Percentiles rank a stretch among this genome's conserved stretches.
Evolutionary conservation across 2,329 filamentous ascomycete genomes (phyloP).

Genomic region (Fusarium fracticaudum): DNA sequence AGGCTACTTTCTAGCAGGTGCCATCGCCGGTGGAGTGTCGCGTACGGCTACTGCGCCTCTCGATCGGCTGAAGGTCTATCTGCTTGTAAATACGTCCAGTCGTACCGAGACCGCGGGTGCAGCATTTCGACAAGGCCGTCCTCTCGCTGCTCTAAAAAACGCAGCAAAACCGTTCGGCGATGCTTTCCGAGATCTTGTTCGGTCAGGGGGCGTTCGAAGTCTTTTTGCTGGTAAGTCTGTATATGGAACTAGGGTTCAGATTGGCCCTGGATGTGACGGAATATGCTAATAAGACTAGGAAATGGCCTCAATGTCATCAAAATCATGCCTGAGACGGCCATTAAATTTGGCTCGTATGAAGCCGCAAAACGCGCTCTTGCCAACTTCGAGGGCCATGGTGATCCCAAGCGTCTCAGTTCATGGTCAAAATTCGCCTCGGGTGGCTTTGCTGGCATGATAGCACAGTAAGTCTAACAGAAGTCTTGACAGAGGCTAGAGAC

Average conservation of each 20-base stretch:
- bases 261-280: background rate
- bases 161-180: constrained; percentile 75
- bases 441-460: constrained; percentile 91
- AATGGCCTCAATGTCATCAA: constrained; percentile 97
- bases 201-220: constrained; percentile 84
- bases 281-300: constrained; percentile 61
- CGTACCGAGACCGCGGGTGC: constrained; percentile 64
- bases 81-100: constrained; percentile 84
- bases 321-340: constrained; percentile 98
- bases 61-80: constrained; percentile 95
- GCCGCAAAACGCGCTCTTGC: constrained; percentile 89
- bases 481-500: background rate
- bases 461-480: constrained; percentile 71
- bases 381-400: constrained; percentile 85
- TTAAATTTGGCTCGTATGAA: constrained; percentile 98
- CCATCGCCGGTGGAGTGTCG: constrained; percentile 92
- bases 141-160: constrained; percentile 71
- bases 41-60: constrained; percentile 95
- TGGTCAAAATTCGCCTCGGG: constrained; percentile 92
- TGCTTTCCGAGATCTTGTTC: constrained; percentile 83
- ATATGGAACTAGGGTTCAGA: background rate
- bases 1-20: constrained; percentile 98
- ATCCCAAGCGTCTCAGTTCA: constrained; percentile 80
- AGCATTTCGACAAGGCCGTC: constrained; percentile 76
- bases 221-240: constrained; percentile 85